These are phyloP conservation scores for Apiotrichum akiyoshidainum DNA, from an alignment of 1,284 basidiomycete genomes.

Conservation along the genomic window DNA sequence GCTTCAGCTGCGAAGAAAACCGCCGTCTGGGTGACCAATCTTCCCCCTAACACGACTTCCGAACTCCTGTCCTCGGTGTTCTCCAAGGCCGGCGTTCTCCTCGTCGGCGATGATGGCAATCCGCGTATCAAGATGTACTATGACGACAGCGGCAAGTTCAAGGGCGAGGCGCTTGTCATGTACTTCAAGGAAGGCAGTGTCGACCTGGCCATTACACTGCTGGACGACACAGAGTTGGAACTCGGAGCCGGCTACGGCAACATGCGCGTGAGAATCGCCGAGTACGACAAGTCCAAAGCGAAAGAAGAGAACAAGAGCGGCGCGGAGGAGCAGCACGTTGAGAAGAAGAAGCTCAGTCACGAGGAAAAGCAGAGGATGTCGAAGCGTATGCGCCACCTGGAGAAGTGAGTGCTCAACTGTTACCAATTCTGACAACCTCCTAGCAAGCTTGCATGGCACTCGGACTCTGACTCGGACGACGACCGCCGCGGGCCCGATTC, in stretches of 20 bases:
- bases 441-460: conserved; percentile 49
- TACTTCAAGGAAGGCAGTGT: conserved; percentile 98
- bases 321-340: conserved; percentile 61
- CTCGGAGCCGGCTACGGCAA: conserved; percentile 64
- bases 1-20: conserved; percentile 63
- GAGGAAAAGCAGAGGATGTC: conserved; percentile 77
- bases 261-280: conserved; percentile 80
- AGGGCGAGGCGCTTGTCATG: conserved; percentile 90
- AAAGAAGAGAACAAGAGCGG: conserved; percentile 65
- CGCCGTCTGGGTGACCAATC: conserved; percentile 82
- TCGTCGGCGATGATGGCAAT: conserved; percentile 82
- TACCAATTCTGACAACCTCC: not conserved
- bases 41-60: conserved; percentile 72
- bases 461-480: conserved; percentile 41
- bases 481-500: not conserved
- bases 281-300: conserved; percentile 60
- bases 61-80: conserved; percentile 80
- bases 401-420: conserved; percentile 59
- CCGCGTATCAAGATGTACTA: conserved; percentile 93
- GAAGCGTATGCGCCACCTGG: conserved; percentile 79
- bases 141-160: conserved; percentile 82
- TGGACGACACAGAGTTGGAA: conserved; percentile 89
- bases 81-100: conserved; percentile 83
- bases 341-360: conserved; percentile 59
- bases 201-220: conserved; percentile 72